These are phyloP conservation scores for Torulaspora pretoriensis DNA, from an alignment of 1,139 yeast species.

Conservation along the genomic window DNA sequence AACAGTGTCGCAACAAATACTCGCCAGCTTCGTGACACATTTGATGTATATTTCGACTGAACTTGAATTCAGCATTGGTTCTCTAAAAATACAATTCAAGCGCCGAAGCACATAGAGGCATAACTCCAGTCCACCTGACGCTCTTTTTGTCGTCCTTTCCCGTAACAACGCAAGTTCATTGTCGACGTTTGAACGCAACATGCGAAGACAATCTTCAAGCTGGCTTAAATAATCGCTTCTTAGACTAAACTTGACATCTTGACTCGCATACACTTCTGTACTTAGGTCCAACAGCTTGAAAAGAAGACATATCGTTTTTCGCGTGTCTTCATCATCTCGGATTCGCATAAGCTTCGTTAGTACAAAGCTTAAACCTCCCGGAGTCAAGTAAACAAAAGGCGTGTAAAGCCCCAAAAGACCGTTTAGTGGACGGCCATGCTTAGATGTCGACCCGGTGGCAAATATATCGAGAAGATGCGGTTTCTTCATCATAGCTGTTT, in stretches of 20 bases:
- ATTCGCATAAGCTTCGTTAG: slow-evolving; percentile 12
- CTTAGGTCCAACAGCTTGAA: slow-evolving; percentile 16
- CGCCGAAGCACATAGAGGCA: neutral
- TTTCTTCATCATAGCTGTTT: slow-evolving; percentile 13
- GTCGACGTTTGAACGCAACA: neutral
- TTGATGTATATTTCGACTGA: neutral
- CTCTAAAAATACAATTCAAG: neutral
- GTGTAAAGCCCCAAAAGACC: slow-evolving; percentile 16
- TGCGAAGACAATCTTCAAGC: neutral
- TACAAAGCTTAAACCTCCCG: slow-evolving; percentile 17
- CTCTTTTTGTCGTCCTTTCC: neutral
- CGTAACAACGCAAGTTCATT: neutral
- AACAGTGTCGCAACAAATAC: neutral
- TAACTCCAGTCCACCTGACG: neutral
- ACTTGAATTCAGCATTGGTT: neutral
- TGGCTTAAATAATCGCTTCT: neutral
- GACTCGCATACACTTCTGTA: slow-evolving; percentile 1
- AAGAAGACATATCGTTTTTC: slow-evolving; percentile 16
- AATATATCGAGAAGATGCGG: slow-evolving; percentile 11
- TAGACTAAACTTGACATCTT: neutral
- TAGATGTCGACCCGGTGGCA: slow-evolving; percentile 2
- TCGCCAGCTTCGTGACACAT: neutral
- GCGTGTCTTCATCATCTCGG: slow-evolving; percentile 6
- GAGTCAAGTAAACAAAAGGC: slow-evolving; percentile 11
- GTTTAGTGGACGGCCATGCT: neutral